phyloP scores from a whole-genome alignment of 1,139 yeast genomes.

The Kurtzmaniella quercitrusa region DNA sequence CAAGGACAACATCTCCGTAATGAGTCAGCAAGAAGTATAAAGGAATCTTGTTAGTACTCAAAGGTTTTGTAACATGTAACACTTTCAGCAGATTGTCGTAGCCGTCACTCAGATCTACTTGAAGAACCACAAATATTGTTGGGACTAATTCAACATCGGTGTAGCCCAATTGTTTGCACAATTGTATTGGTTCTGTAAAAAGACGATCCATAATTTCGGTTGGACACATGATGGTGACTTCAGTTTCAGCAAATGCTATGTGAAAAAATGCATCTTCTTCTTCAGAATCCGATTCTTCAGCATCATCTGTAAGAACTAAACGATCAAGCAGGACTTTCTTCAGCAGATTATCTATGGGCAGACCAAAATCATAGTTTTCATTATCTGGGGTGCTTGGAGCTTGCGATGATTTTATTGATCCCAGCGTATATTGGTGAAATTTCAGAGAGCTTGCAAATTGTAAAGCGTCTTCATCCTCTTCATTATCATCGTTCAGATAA shows the following conservation, averaged over 20 bases:
- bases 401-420: not conserved
- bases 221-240: slow-evolving; percentile 54
- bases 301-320: slow-evolving; percentile 3
- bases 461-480: slow-evolving; percentile 11
- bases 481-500: slow-evolving; percentile 8
- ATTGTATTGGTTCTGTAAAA: slow-evolving; percentile 33
- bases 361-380: slow-evolving; percentile 11
- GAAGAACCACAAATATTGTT: slow-evolving; percentile 49
- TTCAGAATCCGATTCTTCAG: slow-evolving; percentile 19
- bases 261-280: slow-evolving; percentile 40
- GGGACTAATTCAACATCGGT: slow-evolving; percentile 40
- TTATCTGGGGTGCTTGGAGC: not conserved
- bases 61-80: slow-evolving; percentile 56
- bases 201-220: slow-evolving; percentile 28
- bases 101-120: slow-evolving; percentile 60
- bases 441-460: not conserved
- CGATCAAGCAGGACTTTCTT: slow-evolving; percentile 5
- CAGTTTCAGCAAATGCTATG: slow-evolving; percentile 53
- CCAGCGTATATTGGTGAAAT: not conserved
- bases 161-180: slow-evolving; percentile 24
- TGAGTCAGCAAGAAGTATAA: slow-evolving; percentile 63
- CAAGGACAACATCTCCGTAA: slow-evolving; percentile 62
- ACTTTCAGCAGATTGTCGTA: slow-evolving; percentile 52
- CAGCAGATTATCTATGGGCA: slow-evolving; percentile 5
- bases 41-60: slow-evolving; percentile 54